A percentile compares a stretch with the other conserved stretches of the same genome.
These are phyloP conservation scores for Eucalyptus cladocalyx DNA, from an alignment of 345 rosid species.

Conservation along the genomic window DNA sequence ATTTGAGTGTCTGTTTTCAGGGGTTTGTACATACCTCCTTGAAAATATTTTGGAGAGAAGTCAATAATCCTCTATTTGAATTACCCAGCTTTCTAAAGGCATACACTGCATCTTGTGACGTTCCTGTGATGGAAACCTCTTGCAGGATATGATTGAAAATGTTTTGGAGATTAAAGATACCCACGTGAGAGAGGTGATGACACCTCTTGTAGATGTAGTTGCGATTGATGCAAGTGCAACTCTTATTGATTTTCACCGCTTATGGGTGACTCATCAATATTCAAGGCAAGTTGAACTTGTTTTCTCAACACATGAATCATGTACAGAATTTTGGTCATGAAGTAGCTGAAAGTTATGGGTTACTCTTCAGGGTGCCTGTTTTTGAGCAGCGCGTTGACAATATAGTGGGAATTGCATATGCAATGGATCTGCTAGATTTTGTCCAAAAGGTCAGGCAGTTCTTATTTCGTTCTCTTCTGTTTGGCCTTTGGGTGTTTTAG, in stretches of 20 bases:
- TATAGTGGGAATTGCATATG: slow-evolving; percentile 93
- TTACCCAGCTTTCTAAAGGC: neutral
- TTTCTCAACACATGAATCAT: neutral
- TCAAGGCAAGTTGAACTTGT: slow-evolving; percentile 42
- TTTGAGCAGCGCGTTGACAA: slow-evolving; percentile 99
- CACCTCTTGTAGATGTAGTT: slow-evolving; percentile 98
- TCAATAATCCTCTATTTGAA: neutral
- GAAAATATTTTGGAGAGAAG: neutral
- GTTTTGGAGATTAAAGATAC: slow-evolving; percentile 98
- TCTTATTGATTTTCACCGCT: slow-evolving; percentile 73
- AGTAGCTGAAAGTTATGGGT: neutral
- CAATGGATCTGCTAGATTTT: slow-evolving; percentile 94
- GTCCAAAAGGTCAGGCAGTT: slow-evolving; percentile 68
- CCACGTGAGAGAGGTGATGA: slow-evolving; percentile 97
- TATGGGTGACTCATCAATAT: slow-evolving; percentile 98
- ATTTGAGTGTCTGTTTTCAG: neutral
- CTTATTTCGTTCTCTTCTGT: neutral
- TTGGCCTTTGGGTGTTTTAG: neutral
- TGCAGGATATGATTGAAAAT: slow-evolving; percentile 99
- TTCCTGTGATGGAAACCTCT: neutral
- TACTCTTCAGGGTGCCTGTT: slow-evolving; percentile 76
- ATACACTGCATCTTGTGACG: neutral
- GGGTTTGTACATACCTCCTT: neutral
- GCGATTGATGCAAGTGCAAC: slow-evolving; percentile 83
- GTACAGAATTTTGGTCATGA: neutral